Conservation (phyloP, 2,329 filamentous ascomycete species). For the Fusarium duplospermum region DNA sequence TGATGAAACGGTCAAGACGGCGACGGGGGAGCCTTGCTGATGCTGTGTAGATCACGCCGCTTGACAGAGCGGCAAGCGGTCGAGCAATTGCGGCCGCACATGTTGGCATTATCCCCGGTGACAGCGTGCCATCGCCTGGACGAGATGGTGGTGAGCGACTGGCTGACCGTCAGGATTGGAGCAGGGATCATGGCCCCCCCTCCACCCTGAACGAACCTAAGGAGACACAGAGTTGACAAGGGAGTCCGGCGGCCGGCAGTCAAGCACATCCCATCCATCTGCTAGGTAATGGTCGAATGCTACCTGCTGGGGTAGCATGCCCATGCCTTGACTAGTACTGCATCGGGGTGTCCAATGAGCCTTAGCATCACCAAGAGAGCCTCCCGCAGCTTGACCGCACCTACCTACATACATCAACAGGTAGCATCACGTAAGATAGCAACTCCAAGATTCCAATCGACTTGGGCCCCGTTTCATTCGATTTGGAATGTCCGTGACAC, state of each 20-base stretch:
- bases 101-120: constrained; percentile 32
- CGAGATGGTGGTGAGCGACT: constrained; percentile 26
- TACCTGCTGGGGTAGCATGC: constrained; percentile 32
- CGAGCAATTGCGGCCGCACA: constrained; percentile 14
- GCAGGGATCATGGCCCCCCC: constrained; percentile 14
- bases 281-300: constrained; percentile 4
- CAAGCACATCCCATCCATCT: constrained; percentile 1
- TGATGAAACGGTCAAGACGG: constrained; percentile 6
- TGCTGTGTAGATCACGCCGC: constrained; percentile 4
- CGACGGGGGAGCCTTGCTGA: constrained; percentile 18
- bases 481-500: background rate
- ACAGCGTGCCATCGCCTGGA: constrained; percentile 19
- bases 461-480: background rate
- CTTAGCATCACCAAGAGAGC: constrained; percentile 12
- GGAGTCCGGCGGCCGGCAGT: constrained; percentile 31
- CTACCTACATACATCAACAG: background rate
- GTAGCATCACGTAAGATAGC: constrained; percentile 5
- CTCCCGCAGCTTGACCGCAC: background rate
- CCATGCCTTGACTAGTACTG: background rate
- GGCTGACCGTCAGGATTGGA: background rate
- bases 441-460: background rate
- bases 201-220: constrained; percentile 29
- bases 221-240: constrained; percentile 30
- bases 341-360: background rate
- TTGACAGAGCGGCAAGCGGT: constrained; percentile 1